Base-by-base conservation (phyloP, 129 eudicot genomes). In the Mikania micrantha region DNA sequence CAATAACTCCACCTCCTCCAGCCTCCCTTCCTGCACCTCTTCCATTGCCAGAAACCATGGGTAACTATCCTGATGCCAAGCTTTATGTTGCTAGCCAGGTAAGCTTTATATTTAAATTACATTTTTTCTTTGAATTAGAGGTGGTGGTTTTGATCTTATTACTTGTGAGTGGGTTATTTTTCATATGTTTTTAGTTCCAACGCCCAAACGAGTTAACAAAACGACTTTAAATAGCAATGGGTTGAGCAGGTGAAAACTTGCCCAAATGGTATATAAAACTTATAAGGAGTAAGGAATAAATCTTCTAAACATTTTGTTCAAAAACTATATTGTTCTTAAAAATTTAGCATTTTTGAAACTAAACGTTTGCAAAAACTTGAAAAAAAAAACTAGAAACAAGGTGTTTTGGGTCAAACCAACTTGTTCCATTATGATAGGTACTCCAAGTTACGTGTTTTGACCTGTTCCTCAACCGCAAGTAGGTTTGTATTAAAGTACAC, bases 61-160 rank as follows among this genome's bases (percentile, higher is more conserved):
- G 79, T 20, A 74, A 38, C 24, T 64, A 66, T 66, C 67, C 62
- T 29, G 79, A 77, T 47, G 75, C 78, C 15, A 84, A 76, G 66
- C 75, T 36, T 40, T 74, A 75, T 60, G 75, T 67, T 17, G 53
- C 71, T 74, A 41, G 75, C 41, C 92, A 81, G 83, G 90, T 84
- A 60, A n/a, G 64, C 47, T 16, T 16, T 27, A 20, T 21, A 17
- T 36, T 12, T 45, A 10, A 15, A 44, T 42, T 22, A 47, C 22
- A 9, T 2, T 9, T 38, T 60, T 32, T 29, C 12, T 60, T 40
- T 71, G 16, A 48, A 21, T 13, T 19, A 20, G 17, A n/a, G 64
- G 21, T 67, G 21, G 47, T 21, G n/a, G 3, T 44, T 42, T 15
- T 29, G 15, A 19, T 5, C 49, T 15, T 8, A 25, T 9, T 61